Evolutionary conservation across 2,329 filamentous ascomycete species (phyloP).

Genomic region (Phoma sp.): DNA sequence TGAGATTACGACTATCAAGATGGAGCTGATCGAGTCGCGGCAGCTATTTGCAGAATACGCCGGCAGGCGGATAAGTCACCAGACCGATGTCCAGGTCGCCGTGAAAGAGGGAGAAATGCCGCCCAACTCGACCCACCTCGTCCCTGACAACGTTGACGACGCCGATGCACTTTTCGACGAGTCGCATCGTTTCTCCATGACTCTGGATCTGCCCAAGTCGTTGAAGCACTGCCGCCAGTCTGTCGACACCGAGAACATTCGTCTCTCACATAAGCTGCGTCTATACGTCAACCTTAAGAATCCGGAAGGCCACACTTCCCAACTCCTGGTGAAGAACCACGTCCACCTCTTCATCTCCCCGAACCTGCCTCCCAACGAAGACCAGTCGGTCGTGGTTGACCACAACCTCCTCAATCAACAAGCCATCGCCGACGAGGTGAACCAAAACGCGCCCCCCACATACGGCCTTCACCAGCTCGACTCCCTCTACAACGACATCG

Average conservation of each 20-base stretch:
- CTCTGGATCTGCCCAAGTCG: conserved; percentile 75
- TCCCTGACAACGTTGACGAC: conserved; percentile 31
- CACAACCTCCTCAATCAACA: conserved; percentile 45
- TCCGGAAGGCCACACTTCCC: conserved; percentile 91
- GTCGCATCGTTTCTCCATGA: conserved; percentile 65
- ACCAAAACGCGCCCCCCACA: conserved; percentile 79
- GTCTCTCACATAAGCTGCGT: conserved; percentile 90
- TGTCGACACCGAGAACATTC: conserved; percentile 86
- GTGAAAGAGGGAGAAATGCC: conserved; percentile 46
- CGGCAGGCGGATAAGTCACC: conserved; percentile 42
- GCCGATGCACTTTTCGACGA: conserved; percentile 56
- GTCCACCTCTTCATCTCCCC: conserved; percentile 96
- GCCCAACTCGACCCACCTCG: conserved; percentile 34
- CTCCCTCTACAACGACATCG: conserved; percentile 86
- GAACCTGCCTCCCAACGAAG: conserved; percentile 84
- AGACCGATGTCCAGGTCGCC: conserved; percentile 41
- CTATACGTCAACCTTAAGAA: conserved; percentile 91
- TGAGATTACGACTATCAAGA: conserved; percentile 79
- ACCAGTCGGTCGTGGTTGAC: conserved; percentile 71
- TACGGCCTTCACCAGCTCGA: conserved; percentile 92
- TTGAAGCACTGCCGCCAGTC: conserved; percentile 87
- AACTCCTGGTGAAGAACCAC: conserved; percentile 89
- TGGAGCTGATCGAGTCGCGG: conserved; percentile 73
- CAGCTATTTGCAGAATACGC: conserved; percentile 53
- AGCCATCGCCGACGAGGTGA: conserved; percentile 61